Conservation (phyloP, 2,329 filamentous ascomycete genomes). For the Arthrocladium fulminans region DNA sequence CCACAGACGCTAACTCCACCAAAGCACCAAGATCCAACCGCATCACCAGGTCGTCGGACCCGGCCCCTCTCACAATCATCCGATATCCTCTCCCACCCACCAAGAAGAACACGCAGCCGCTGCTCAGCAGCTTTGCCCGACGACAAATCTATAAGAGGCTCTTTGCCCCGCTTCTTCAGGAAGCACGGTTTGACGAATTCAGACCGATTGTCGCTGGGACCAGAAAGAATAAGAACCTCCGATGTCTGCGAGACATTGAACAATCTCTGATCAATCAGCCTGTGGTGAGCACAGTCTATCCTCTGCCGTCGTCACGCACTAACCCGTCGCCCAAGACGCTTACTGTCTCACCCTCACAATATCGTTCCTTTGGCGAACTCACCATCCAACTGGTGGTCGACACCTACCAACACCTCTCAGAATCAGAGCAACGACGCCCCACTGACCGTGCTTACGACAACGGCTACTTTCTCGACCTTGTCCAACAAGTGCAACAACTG, state of each 20-base stretch:
- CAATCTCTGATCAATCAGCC: conserved; percentile 86
- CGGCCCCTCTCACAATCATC: conserved; percentile 49
- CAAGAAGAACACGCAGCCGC: conserved; percentile 42
- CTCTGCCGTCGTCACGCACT: conserved; percentile 51
- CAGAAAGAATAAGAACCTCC: conserved; percentile 71
- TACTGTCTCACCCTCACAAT: conserved; percentile 59
- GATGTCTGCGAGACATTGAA: conserved; percentile 85
- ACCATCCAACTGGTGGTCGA: conserved; percentile 85
- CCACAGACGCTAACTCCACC: conserved; percentile 21
- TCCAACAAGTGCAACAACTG: conserved; percentile 87
- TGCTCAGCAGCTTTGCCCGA: conserved; percentile 60
- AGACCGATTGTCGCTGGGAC: conserved; percentile 67
- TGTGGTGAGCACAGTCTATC: conserved; percentile 64
- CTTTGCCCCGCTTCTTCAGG: conserved; percentile 66
- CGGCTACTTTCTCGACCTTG: conserved; percentile 93
- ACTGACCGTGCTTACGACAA: conserved; percentile 86
- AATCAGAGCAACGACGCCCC: conserved; percentile 75
- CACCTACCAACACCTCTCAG: conserved; percentile 75
- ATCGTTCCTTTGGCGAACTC: conserved; percentile 81
- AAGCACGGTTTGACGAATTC: conserved; percentile 67
- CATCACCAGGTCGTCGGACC: conserved; percentile 1
- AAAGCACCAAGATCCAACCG: conserved; percentile 9
- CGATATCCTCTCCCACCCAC: conserved; percentile 44
- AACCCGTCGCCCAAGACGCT: conserved; percentile 66
- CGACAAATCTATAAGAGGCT: conserved; percentile 73